Evolutionary conservation across 1,284 basidiomycete genomes (phyloP).

Genomic region (Coriolopsis trogii): DNA sequence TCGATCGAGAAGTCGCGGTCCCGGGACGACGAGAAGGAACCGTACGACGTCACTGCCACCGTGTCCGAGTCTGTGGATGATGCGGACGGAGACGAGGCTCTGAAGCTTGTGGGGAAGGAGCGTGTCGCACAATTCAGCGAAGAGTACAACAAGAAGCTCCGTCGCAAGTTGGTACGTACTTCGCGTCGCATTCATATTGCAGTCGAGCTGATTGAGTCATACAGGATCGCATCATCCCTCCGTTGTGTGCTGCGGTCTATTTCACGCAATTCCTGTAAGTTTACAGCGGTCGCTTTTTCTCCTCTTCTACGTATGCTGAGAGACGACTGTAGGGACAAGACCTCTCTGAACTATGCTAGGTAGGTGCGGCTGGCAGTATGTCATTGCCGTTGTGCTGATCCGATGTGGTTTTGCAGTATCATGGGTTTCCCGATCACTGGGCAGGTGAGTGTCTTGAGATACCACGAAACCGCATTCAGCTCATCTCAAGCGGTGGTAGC

Average conservation of each 20-base stretch:
- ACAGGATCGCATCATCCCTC: constrained; percentile 60
- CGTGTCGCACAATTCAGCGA: constrained; percentile 57
- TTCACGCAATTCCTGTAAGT: constrained; percentile 66
- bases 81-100: constrained; percentile 56
- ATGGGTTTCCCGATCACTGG: constrained; percentile 69
- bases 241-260: constrained; percentile 66
- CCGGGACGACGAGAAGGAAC: constrained; percentile 27
- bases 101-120: constrained; percentile 57
- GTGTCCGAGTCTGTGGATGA: constrained; percentile 38
- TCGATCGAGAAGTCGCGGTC: constrained; percentile 17
- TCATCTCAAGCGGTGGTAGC: constrained; percentile 30
- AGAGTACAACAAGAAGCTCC: constrained; percentile 58
- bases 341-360: constrained; percentile 70
- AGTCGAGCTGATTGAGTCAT: not conserved
- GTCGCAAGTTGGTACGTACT: constrained; percentile 56
- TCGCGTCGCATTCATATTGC: not conserved
- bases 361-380: constrained; percentile 20
- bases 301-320: no score
- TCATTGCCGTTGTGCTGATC: constrained; percentile 1
- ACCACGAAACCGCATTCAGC: no score
- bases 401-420: constrained; percentile 49
- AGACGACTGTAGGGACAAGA: constrained; percentile 56
- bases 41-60: constrained; percentile 13
- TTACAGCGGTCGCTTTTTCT: not conserved
- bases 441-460: constrained; percentile 41